A percentile compares a stretch with the other conserved stretches of the same genome.
Evolutionary conservation across 352 stramenopile species (phyloP).

Genomic region (Plasmopara halstedii): DNA sequence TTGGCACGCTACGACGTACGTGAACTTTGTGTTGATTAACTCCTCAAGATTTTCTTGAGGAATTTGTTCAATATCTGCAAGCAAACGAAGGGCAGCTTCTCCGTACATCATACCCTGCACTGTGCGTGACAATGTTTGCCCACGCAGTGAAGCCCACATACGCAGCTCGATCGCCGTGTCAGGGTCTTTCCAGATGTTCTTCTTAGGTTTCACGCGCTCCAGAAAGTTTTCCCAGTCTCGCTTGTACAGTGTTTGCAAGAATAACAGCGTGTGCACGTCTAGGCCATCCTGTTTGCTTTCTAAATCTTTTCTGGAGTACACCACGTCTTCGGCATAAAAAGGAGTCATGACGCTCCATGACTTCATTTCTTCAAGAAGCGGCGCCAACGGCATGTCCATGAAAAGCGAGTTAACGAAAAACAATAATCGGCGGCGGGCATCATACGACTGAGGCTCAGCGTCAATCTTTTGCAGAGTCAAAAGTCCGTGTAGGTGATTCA

Average conservation of each 20-base stretch:
- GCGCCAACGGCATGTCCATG: constrained; percentile 98
- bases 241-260: constrained; percentile 96
- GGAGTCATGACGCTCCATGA: constrained; percentile 98
- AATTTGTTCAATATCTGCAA: constrained; percentile 93
- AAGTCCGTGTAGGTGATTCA: constrained; percentile 90
- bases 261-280: constrained; percentile 80
- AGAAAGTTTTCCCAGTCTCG: constrained; percentile 98
- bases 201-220: constrained; percentile 92
- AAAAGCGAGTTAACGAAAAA: constrained; percentile 99
- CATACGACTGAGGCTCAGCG: constrained; percentile 94
- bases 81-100: constrained; percentile 95
- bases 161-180: constrained; percentile 84
- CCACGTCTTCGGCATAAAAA: constrained; percentile 98
- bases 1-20: constrained; percentile 98
- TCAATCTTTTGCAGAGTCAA: constrained; percentile 96
- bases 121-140: constrained; percentile 95
- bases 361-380: constrained; percentile 96
- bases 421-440: constrained; percentile 92
- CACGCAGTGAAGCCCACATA: constrained; percentile 96
- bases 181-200: constrained; percentile 88
- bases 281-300: constrained; percentile 92
- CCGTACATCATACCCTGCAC: constrained; percentile 99
- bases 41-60: constrained; percentile 90
- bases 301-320: constrained; percentile 96
- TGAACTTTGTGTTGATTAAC: constrained; percentile 98